phyloP scores from a whole-genome alignment of 352 stramenopile species.

The Pythium rhizo-oryzae region DNA sequence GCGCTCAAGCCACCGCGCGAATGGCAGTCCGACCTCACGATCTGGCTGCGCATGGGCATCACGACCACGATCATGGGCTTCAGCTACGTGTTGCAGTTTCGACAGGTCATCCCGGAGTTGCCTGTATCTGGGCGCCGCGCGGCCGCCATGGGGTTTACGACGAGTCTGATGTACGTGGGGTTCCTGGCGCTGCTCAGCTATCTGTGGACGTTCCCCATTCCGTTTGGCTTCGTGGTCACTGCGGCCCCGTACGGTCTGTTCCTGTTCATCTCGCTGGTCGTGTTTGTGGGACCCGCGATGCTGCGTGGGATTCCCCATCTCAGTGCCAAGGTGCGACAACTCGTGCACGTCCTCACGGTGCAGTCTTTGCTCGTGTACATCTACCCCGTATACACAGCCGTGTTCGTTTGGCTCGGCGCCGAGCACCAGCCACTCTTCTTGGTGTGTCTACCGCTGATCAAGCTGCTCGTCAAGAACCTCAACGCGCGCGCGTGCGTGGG shows the following conservation, averaged over 20 bases:
- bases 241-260: neutral
- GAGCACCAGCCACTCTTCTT: conserved; percentile 2
- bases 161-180: neutral
- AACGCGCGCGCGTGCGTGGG: conserved; percentile 12
- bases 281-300: neutral
- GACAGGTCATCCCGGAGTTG: conserved; percentile 15
- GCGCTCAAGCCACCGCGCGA: conserved; percentile 1
- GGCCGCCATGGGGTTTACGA: neutral
- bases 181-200: neutral
- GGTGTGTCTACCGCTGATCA: conserved; percentile 12
- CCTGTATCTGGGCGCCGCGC: neutral
- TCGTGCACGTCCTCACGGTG: neutral
- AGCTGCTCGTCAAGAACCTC: conserved; percentile 13
- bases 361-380: conserved; percentile 11
- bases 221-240: conserved; percentile 13
- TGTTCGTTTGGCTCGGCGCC: conserved; percentile 12
- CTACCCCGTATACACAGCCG: conserved; percentile 6
- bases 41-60: conserved; percentile 18
- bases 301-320: neutral
- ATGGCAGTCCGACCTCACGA: neutral
- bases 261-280: neutral
- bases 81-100: conserved; percentile 11
- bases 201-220: conserved; percentile 19
- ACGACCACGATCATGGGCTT: conserved; percentile 9
- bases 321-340: neutral